Percentiles rank a stretch among this genome's conserved stretches.
Conservation (phyloP, 1,284 basidiomycete genomes). For the Pascua sp. region DNA sequence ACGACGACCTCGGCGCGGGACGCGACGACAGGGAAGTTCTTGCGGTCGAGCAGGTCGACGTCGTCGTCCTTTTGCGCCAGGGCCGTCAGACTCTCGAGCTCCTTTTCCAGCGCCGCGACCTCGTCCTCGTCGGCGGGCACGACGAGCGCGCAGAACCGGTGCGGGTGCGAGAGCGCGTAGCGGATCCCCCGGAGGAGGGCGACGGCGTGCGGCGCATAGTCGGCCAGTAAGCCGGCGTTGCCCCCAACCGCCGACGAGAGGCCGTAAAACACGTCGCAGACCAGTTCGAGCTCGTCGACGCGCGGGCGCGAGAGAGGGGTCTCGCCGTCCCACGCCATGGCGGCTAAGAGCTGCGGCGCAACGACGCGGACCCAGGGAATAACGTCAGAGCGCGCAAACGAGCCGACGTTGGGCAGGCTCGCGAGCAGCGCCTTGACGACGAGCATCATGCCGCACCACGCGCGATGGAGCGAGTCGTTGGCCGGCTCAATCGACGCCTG, state of each 20-base stretch:
- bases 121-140: slow-evolving; percentile 73
- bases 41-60: slow-evolving; percentile 55
- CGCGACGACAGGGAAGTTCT: slow-evolving; percentile 66
- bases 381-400: slow-evolving; percentile 78
- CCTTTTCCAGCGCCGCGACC: slow-evolving; percentile 54
- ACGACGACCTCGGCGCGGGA: slow-evolving; percentile 67
- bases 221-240: slow-evolving; percentile 56
- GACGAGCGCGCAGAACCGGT: slow-evolving; percentile 73
- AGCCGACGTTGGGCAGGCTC: slow-evolving; percentile 53
- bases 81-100: slow-evolving; percentile 55
- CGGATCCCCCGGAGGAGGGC: slow-evolving; percentile 80
- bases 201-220: slow-evolving; percentile 64
- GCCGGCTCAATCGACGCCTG: slow-evolving; percentile 69
- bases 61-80: slow-evolving; percentile 39
- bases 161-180: slow-evolving; percentile 84
- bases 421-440: slow-evolving; percentile 71
- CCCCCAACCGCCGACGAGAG: slow-evolving; percentile 55
- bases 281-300: slow-evolving; percentile 75
- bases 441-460: slow-evolving; percentile 80
- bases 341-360: slow-evolving; percentile 70
- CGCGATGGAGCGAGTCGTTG: slow-evolving; percentile 70
- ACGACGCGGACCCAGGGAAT: slow-evolving; percentile 81
- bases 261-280: slow-evolving; percentile 68
- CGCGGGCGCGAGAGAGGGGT: slow-evolving; percentile 67
- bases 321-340: slow-evolving; percentile 74